These are phyloP conservation scores for Penicillium egyptiacum DNA, from an alignment of 495 filamentous ascomycete genomes.

Conservation along the genomic window DNA sequence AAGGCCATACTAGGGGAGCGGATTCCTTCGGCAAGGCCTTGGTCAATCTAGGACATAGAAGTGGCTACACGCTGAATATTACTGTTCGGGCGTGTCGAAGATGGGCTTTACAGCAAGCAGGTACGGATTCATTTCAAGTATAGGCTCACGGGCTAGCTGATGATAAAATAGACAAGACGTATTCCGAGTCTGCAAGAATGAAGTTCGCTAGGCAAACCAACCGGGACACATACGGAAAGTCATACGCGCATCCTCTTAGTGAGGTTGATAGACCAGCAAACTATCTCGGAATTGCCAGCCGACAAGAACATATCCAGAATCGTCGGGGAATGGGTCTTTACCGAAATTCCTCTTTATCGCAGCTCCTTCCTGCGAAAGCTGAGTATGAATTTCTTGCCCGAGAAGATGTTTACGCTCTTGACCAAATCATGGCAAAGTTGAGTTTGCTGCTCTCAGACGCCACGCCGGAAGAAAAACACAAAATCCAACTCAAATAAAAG, in stretches of 20 bases:
- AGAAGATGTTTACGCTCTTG: conserved; percentile 10
- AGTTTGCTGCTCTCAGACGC: neutral
- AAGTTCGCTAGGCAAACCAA: conserved; percentile 14
- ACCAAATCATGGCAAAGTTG: neutral
- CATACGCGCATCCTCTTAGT: conserved; percentile 15
- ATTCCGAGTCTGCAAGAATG: conserved; percentile 16
- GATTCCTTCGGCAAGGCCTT: conserved; percentile 18
- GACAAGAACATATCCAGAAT: conserved; percentile 17
- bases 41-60: conserved; percentile 12
- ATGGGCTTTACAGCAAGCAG: conserved; percentile 17
- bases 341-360: conserved; percentile 7
- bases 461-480: conserved; percentile 1
- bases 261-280: conserved; percentile 17
- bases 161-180: conserved; percentile 6
- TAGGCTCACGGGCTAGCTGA: neutral
- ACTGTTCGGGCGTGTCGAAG: conserved; percentile 18
- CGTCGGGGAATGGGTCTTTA: conserved; percentile 18
- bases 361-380: conserved; percentile 16
- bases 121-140: conserved; percentile 1
- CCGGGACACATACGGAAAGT: conserved; percentile 11
- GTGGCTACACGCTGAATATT: conserved; percentile 15
- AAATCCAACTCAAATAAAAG: conserved; percentile 2
- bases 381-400: conserved; percentile 15
- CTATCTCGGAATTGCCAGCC: conserved; percentile 13
- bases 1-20: conserved; percentile 13